A percentile compares a stretch with the other conserved stretches of the same genome.
These are phyloP conservation scores for Dictyostelium purpureum DNA, from an alignment of 78 protist genomes.

Conservation along the genomic window DNA sequence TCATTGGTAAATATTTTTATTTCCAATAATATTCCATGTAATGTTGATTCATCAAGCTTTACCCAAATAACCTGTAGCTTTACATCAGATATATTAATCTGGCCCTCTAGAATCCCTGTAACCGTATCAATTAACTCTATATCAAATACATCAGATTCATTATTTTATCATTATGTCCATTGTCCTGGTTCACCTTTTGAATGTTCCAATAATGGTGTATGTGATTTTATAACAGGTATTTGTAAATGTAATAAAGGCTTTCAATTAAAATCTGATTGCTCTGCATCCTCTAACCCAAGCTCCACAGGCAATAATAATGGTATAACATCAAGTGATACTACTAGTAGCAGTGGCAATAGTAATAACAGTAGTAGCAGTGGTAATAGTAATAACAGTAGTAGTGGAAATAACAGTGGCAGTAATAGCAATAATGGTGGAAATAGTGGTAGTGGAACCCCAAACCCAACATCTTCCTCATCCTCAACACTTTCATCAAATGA, in stretches of 20 bases:
- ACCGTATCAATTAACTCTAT: background rate
- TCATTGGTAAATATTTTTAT: background rate
- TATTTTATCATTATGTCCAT: background rate
- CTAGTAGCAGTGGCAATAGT: background rate
- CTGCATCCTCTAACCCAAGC: background rate
- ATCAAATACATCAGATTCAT: background rate
- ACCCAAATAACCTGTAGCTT: background rate
- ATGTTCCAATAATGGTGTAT: background rate
- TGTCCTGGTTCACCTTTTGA: background rate
- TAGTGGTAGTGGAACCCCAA: background rate
- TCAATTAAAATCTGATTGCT: background rate
- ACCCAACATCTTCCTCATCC: background rate
- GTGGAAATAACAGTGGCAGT: background rate
- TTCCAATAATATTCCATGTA: background rate
- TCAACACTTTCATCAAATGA: background rate
- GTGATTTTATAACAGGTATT: background rate
- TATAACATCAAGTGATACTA: background rate
- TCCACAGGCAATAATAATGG: background rate
- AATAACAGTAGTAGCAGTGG: background rate
- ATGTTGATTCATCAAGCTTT: background rate
- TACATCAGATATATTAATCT: background rate
- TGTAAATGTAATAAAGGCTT: background rate
- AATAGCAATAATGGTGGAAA: background rate
- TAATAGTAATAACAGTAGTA: background rate
- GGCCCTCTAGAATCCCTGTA: background rate